Evolutionary conservation across 805 yeast species (phyloP).

Genomic region (Saturnispora galanensis): DNA sequence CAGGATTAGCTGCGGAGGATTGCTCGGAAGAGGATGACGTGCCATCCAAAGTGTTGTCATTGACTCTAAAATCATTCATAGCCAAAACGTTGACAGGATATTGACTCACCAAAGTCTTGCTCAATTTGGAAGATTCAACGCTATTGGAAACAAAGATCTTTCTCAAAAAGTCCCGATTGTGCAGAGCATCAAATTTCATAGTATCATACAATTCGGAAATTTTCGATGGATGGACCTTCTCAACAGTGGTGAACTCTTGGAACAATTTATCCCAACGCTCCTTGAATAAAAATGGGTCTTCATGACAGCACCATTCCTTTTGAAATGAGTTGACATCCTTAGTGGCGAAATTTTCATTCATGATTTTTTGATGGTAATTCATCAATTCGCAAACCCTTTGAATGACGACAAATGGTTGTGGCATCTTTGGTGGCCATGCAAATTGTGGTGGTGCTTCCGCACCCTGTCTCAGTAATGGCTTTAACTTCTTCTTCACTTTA

Average conservation of each 20-base stretch:
- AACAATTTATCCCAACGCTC: constrained; percentile 98
- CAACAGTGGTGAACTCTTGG: constrained; percentile 83
- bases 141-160: constrained; percentile 61
- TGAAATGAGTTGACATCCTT: constrained; percentile 63
- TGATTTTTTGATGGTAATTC: constrained; percentile 79
- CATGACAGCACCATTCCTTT: constrained; percentile 90
- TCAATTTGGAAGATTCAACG: constrained; percentile 25
- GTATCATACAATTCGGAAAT: constrained; percentile 95
- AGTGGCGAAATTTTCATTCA: constrained; percentile 69
- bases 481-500: constrained; percentile 90
- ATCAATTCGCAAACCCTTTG: constrained; percentile 90
- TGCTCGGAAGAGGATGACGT: constrained; percentile 16
- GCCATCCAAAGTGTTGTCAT: constrained; percentile 27
- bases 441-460: constrained; percentile 95
- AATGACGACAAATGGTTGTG: constrained; percentile 91
- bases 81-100: constrained; percentile 70
- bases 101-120: constrained; percentile 50
- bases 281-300: constrained; percentile 78
- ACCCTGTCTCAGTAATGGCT: constrained; percentile 89
- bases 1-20: constrained; percentile 22
- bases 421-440: constrained; percentile 98
- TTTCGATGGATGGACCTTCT: constrained; percentile 95
- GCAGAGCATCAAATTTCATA: constrained; percentile 96
- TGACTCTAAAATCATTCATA: constrained; percentile 64
- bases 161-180: constrained; percentile 81